Evolutionary conservation across 345 rosid species (phyloP).

Genomic region (Mallotus nudiflorus): DNA sequence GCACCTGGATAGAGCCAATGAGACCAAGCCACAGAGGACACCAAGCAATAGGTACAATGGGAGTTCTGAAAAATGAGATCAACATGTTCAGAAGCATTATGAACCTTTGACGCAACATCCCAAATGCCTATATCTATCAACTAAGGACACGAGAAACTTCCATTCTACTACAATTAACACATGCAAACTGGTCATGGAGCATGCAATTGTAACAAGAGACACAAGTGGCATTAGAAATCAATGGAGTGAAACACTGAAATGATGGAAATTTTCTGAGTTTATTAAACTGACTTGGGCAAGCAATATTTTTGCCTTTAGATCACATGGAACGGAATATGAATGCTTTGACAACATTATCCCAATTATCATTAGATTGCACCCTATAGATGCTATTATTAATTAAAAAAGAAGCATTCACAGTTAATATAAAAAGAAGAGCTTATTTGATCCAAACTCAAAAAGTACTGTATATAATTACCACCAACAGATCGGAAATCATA

Average conservation of each 20-base stretch:
- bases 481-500: constrained; percentile 90
- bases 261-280: neutral
- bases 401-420: no score
- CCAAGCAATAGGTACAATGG: constrained; percentile 90
- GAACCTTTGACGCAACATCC: no score
- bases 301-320: no score
- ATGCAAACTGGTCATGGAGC: neutral
- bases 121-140: no score
- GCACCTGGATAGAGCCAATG: constrained; percentile 69
- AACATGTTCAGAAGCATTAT: constrained; percentile 15
- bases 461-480: constrained; percentile 41
- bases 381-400: no score
- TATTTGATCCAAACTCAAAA: neutral
- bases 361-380: no score
- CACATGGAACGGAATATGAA: no score
- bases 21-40: constrained; percentile 71
- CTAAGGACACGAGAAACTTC: no score
- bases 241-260: no score
- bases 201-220: neutral
- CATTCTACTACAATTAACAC: no score
- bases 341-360: no score
- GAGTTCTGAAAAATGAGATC: constrained; percentile 59
- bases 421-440: neutral
- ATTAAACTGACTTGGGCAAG: no score
- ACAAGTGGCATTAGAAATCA: neutral